phyloP scores from a whole-genome alignment of 768 basidiomycete genomes.

The Russula dissimulans region DNA sequence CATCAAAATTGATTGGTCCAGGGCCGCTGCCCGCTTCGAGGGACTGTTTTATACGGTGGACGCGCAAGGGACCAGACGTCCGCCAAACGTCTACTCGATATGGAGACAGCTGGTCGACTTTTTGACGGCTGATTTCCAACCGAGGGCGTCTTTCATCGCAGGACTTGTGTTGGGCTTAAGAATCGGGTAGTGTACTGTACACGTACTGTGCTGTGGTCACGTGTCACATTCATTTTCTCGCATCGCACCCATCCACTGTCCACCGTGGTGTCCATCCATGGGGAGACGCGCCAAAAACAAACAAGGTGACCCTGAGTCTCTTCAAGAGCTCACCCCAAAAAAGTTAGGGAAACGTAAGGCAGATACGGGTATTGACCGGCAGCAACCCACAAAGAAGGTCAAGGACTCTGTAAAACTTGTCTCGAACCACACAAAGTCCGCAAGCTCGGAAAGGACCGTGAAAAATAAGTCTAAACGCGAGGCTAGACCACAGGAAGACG shows the following conservation, averaged over 20 bases:
- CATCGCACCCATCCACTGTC: no score
- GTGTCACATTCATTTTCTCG: no score
- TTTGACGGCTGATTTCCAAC: constrained; percentile 88
- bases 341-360: constrained; percentile 72
- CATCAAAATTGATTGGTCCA: constrained; percentile 75
- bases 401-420: constrained; percentile 23
- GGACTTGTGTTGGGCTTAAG: constrained; percentile 77
- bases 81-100: constrained; percentile 56
- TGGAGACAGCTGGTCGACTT: constrained; percentile 69
- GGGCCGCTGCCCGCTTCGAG: constrained; percentile 58
- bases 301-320: constrained; percentile 59
- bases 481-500: constrained; percentile 16
- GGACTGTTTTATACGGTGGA: constrained; percentile 60
- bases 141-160: constrained; percentile 77
- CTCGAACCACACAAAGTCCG: neutral
- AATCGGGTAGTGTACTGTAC: constrained; percentile 42
- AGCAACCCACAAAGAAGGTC: constrained; percentile 30
- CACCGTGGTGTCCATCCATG: constrained; percentile 35
- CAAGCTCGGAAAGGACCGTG: constrained; percentile 18
- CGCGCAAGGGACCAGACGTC: constrained; percentile 39
- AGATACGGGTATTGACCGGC: constrained; percentile 26
- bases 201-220: neutral
- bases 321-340: constrained; percentile 40
- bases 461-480: constrained; percentile 14
- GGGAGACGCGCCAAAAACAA: constrained; percentile 82